Evolutionary conservation across 2,329 filamentous ascomycete species (phyloP).

Genomic region (Diaporthe ilicicola): DNA sequence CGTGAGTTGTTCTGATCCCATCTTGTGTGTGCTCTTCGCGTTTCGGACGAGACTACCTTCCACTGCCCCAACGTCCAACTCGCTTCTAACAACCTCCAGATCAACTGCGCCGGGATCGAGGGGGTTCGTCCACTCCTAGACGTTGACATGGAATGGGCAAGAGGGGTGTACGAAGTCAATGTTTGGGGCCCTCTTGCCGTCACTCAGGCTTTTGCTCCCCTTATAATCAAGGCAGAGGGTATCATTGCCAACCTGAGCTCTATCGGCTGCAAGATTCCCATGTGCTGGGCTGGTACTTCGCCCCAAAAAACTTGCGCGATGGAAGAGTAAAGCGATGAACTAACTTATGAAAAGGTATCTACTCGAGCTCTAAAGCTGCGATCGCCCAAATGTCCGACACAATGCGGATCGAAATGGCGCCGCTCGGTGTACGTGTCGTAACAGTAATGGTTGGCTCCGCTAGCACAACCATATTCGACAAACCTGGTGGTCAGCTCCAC

Average conservation of each 20-base stretch:
- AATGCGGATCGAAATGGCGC: conserved; percentile 35
- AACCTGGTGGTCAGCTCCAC: conserved; percentile 10
- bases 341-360: conserved; percentile 25
- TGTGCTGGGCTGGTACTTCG: conserved; percentile 35
- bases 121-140: conserved; percentile 49
- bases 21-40: no score
- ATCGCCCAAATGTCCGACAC: conserved; percentile 30
- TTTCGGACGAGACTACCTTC: no score
- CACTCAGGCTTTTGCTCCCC: conserved; percentile 47
- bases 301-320: not conserved
- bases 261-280: conserved; percentile 19
- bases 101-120: conserved; percentile 59
- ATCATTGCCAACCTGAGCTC: conserved; percentile 39
- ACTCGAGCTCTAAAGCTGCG: conserved; percentile 34
- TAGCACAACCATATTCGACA: conserved; percentile 19
- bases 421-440: conserved; percentile 35
- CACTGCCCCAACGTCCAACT: no score
- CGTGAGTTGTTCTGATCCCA: no score
- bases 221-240: conserved; percentile 41
- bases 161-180: conserved; percentile 51
- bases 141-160: conserved; percentile 44
- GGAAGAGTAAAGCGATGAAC: no score
- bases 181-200: conserved; percentile 47
- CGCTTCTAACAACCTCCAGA: conserved; percentile 40
- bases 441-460: conserved; percentile 34